Evolutionary conservation across 108 stramenopile species (phyloP), one percentile per base, ranked within the genome.

Genomic region (Pinguiococcus pyrenoidosus): DNA sequence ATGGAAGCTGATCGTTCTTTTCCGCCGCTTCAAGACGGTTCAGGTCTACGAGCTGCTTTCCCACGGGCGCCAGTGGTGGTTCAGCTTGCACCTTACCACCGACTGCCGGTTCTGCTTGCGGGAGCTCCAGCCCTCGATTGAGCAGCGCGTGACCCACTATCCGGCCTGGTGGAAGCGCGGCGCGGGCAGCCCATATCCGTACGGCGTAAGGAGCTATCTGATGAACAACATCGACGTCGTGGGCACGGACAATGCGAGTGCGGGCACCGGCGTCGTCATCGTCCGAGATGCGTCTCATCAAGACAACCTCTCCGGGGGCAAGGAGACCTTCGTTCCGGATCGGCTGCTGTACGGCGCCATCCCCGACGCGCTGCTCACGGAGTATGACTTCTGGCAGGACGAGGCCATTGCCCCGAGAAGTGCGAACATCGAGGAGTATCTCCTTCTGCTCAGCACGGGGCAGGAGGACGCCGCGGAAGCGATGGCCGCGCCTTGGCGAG

Each of bases 61-160:
- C 16, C 57, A 59, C n/a, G 57, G 57, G 8, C 20, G 57, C 2
- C 44, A 59, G 22, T 59, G 57, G 57, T 59, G 35, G 33, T 59
- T 32, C 23, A 29, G 48, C 18, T 14, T 59, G 50, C 57, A 59
- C 25, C 37, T 59, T 0, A 50, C 49, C 12, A 59, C 57, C 4
- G 57, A 59, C 18, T 4, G n/a, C 32, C 57, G 57, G 5, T 59
- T 22, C 26, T 51, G 38, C 12, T 37, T 59, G n/a, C 57, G 57
- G 18, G 57, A 59, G 24, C 37, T 59, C 35, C 43, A 59, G 42
- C 57, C 34, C 9, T 29, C 24, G n/a, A 50, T 18, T 10, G 32
- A 39, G n/a, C 7, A 4, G 6, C 48, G 49, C 16, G 0, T 18
- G 9, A 0, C 13, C 13, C 57, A 46, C 12, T 17, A 4, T 25